phyloP scores from a whole-genome alignment of 805 yeast genomes.

The Teunomyces panamensis region DNA sequence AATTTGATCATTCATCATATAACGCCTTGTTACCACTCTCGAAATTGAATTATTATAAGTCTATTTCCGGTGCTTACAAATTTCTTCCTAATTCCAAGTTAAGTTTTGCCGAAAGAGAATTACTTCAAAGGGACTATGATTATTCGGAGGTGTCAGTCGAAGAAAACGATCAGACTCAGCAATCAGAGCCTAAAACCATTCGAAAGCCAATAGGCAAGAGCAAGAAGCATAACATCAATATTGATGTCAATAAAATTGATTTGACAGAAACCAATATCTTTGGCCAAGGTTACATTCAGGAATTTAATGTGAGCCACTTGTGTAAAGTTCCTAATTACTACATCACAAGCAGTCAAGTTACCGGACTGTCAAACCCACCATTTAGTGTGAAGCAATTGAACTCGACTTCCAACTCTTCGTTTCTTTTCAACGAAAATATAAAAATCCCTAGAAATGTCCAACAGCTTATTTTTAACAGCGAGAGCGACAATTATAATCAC shows the following conservation, averaged over 20 bases:
- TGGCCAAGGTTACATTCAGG: constrained; percentile 44
- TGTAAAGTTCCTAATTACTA: constrained; percentile 45
- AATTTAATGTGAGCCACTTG: constrained; percentile 36
- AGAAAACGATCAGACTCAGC: constrained; percentile 9
- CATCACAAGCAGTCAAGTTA: constrained; percentile 27
- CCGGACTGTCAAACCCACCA: constrained; percentile 5
- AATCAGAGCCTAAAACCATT: constrained; percentile 4
- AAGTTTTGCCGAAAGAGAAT: constrained; percentile 33
- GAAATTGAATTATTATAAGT: constrained; percentile 36
- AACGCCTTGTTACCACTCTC: constrained; percentile 31
- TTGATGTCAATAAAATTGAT: constrained; percentile 41
- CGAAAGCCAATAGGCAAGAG: constrained; percentile 29
- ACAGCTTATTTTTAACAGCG: constrained; percentile 33
- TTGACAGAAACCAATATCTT: constrained; percentile 39
- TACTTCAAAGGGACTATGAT: constrained; percentile 28
- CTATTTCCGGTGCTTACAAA: constrained; percentile 19
- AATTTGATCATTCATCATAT: constrained; percentile 33
- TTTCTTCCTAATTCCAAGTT: constrained; percentile 27
- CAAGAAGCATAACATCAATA: constrained; percentile 27
- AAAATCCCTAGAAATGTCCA: constrained; percentile 34
- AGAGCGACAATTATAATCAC: constrained; percentile 32
- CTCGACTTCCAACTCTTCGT: constrained; percentile 17
- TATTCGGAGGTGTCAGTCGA: constrained; percentile 15
- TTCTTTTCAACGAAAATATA: constrained; percentile 22
- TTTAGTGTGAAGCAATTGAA: constrained; percentile 14